Percentiles rank a stretch among this genome's conserved stretches.
Conservation (phyloP, 768 basidiomycete genomes). For the Rubroboletus satanas region DNA sequence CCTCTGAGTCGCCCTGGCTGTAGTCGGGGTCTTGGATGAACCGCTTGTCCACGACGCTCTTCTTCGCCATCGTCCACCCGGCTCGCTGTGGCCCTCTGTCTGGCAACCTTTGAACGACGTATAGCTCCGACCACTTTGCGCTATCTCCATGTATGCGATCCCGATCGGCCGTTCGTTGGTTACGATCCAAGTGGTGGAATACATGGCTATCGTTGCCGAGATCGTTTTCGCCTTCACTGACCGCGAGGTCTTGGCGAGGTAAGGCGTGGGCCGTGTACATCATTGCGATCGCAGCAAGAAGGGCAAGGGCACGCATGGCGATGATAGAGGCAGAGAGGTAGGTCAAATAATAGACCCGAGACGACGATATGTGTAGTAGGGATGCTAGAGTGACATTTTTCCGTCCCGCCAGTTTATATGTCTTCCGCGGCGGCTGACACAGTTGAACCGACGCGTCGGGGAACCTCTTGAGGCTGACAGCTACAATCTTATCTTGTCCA, state of each 20-base stretch:
- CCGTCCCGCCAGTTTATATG: slow-evolving; percentile 14
- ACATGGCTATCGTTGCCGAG: slow-evolving; percentile 20
- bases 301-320: slow-evolving; percentile 24
- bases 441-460: background rate
- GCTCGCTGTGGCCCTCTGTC: background rate
- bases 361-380: background rate
- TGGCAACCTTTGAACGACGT: background rate
- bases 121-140: background rate
- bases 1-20: slow-evolving; percentile 15
- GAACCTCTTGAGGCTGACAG: slow-evolving; percentile 18
- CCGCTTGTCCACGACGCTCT: slow-evolving; percentile 9
- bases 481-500: background rate
- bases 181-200: slow-evolving; percentile 31
- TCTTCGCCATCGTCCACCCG: background rate
- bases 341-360: slow-evolving; percentile 5
- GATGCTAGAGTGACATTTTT: background rate
- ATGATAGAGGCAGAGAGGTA: slow-evolving; percentile 14
- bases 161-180: slow-evolving; percentile 22
- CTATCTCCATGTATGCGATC: slow-evolving; percentile 1
- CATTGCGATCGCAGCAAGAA: slow-evolving; percentile 26
- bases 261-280: slow-evolving; percentile 17
- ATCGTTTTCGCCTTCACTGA: slow-evolving; percentile 12
- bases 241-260: slow-evolving; percentile 25
- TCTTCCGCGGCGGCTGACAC: slow-evolving; percentile 22
- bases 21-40: slow-evolving; percentile 27